phyloP scores from a whole-genome alignment of 495 filamentous ascomycete genomes.

The Coniosporium apollinis region DNA sequence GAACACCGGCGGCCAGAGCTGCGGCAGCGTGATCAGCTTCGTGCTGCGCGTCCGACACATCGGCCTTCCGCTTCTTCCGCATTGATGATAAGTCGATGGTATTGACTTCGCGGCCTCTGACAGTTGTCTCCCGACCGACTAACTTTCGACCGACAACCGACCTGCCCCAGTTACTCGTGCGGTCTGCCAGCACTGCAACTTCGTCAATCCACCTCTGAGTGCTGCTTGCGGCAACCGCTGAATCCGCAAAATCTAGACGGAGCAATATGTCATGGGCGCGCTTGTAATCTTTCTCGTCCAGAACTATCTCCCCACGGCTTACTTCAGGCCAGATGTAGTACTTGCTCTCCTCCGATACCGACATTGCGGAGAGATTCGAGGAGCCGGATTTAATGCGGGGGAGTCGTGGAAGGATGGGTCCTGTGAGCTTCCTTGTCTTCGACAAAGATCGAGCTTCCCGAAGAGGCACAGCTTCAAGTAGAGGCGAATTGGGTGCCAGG shows the following conservation, averaged over 20 bases:
- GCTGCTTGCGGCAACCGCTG: conserved; percentile 41
- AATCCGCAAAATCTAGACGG: conserved; percentile 61
- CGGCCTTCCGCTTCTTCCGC: conserved; percentile 12
- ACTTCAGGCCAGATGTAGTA: conserved; percentile 53
- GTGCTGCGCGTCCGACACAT: background rate
- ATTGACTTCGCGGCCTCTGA: background rate
- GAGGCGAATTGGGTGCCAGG: background rate
- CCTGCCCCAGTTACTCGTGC: conserved; percentile 36
- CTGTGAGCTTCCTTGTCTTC: conserved; percentile 22
- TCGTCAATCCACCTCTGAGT: conserved; percentile 58
- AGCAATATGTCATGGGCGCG: conserved; percentile 61
- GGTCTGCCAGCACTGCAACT: conserved; percentile 33
- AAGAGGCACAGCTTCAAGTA: background rate
- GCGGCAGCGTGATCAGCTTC: background rate
- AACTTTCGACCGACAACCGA: conserved; percentile 31
- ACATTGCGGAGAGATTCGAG: conserved; percentile 15
- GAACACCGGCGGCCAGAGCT: background rate
- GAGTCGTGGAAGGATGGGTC: conserved; percentile 34
- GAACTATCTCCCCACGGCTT: conserved; percentile 51
- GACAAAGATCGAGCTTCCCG: background rate
- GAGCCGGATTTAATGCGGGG: conserved; percentile 34
- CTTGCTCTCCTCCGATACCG: conserved; percentile 30
- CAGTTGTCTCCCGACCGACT: background rate
- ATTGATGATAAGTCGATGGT: background rate
- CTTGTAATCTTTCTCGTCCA: conserved; percentile 59